Percentiles rank a stretch among this genome's conserved stretches.
These are phyloP conservation scores for Chrysophaeum taylorii DNA, from an alignment of 352 stramenopile genomes.

Conservation along the genomic window DNA sequence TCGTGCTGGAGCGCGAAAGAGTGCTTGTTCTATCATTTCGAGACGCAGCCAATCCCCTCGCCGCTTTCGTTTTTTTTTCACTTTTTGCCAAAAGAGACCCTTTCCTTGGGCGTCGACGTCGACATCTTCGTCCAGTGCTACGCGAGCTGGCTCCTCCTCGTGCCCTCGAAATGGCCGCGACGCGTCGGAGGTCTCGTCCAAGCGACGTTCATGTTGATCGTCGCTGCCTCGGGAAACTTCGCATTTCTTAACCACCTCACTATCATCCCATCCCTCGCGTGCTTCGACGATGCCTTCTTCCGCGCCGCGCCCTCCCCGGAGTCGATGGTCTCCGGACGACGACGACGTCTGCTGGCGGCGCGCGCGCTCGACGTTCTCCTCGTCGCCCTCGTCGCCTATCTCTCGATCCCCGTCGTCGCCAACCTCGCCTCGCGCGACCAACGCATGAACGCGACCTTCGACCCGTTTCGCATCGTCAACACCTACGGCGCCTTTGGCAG, in stretches of 20 bases:
- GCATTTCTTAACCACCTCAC: slow-evolving; percentile 53
- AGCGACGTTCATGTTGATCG: slow-evolving; percentile 43
- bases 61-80: slow-evolving; percentile 46
- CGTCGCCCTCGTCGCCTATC: slow-evolving; percentile 32
- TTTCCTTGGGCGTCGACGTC: slow-evolving; percentile 33
- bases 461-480: slow-evolving; percentile 45
- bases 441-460: slow-evolving; percentile 54
- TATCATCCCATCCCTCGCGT: slow-evolving; percentile 42
- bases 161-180: slow-evolving; percentile 31
- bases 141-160: slow-evolving; percentile 41
- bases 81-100: slow-evolving; percentile 33
- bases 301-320: no score
- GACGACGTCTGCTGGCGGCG: background rate
- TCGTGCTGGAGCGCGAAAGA: slow-evolving; percentile 43
- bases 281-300: slow-evolving; percentile 44
- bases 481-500: slow-evolving; percentile 52
- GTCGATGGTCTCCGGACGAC: slow-evolving; percentile 23
- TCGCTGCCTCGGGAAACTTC: slow-evolving; percentile 49
- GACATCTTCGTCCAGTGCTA: slow-evolving; percentile 50
- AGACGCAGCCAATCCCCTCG: slow-evolving; percentile 49
- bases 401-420: slow-evolving; percentile 42
- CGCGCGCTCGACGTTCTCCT: slow-evolving; percentile 33
- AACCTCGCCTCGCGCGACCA: slow-evolving; percentile 45
- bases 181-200: slow-evolving; percentile 40
- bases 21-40: slow-evolving; percentile 51